Evolutionary conservation across 495 filamentous ascomycete species (phyloP).

Genomic region (Echria macrotheca): DNA sequence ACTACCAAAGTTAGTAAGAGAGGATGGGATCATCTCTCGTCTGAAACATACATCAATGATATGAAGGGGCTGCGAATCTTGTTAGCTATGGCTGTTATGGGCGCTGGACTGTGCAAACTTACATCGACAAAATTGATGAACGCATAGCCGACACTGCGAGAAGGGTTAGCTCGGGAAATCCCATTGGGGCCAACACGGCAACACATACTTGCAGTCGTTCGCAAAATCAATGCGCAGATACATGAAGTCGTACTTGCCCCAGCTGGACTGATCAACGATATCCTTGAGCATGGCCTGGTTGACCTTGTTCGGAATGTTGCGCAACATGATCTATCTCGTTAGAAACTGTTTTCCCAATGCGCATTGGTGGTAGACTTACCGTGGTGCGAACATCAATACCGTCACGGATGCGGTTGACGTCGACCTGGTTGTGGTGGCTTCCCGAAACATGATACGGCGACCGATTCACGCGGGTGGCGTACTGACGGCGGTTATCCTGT

Average conservation of each 20-base stretch:
- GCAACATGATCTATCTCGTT: conserved; percentile 76
- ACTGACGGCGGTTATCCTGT: conserved; percentile 33
- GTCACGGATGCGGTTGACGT: conserved; percentile 57
- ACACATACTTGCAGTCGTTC: conserved; percentile 78
- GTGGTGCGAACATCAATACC: conserved; percentile 70
- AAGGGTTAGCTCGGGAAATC: too few species aligned
- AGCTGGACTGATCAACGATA: conserved; percentile 72
- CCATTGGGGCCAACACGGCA: too few species aligned
- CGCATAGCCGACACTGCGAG: conserved; percentile 82
- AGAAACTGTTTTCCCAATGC: conserved; percentile 3
- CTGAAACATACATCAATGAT: conserved; percentile 58
- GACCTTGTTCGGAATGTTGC: conserved; percentile 92
- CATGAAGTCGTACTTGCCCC: conserved; percentile 85
- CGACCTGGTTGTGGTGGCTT: conserved; percentile 61
- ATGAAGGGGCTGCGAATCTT: conserved; percentile 52
- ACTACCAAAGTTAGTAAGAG: conserved; percentile 45
- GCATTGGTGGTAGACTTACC: conserved; percentile 38
- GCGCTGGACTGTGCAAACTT: conserved; percentile 25
- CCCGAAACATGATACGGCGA: conserved; percentile 37
- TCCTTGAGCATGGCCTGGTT: conserved; percentile 72
- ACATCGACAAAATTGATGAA: conserved; percentile 94
- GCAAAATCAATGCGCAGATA: conserved; percentile 92
- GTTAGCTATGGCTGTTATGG: conserved; percentile 24
- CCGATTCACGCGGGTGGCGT: conserved; percentile 34
- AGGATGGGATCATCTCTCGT: background rate